Base-by-base conservation (phyloP, 2,329 filamentous ascomycete species). In the Pyricularia sp. region DNA sequence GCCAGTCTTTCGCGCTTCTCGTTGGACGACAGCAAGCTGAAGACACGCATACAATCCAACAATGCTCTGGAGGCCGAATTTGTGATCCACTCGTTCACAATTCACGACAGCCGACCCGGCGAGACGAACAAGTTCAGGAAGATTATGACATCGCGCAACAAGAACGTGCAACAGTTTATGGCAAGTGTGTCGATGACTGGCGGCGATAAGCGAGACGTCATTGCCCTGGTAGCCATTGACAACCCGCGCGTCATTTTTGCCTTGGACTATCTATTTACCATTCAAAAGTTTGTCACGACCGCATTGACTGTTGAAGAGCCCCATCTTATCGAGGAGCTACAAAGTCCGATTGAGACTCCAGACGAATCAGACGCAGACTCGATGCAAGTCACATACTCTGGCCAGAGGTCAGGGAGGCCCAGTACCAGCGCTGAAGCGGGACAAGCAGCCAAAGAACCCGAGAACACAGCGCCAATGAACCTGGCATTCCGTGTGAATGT, bases 141-240 rank as follows among this genome's bases (percentile, higher is more conserved):
- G 78, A 97, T 99, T 80, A 98, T 99, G 95, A 94, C 94, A 1
- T 90, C 97, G 69, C 93, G 94, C 75, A 98, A 97, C 78, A 94
- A 93, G 73, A 91, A 94, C 69, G 93, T 95, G 64, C 94, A 98
- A 77, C 96, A 99, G 74, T 94, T 99, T 75, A 99, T 99, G 95
- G 95, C 95, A 23, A 97, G 92, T 76, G 82, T 99, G 4, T 96
- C 94, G 0, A 96, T 99, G 79, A 93, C 94, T 0, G 92, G 93
- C 20, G 93, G 93, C 3, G 83, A 88, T 42, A 91, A 97, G 59
- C 88, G 89, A 70, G 92, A 89, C 76, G 79, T 98, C 69, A 96
- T 98, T 74, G 93, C 92, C 1, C 91, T 99, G 79, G 87, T 97
- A 69, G 97, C 94, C 0, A 89, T 99, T 71, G 95, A 99, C 75